A percentile compares a stretch with the other conserved stretches of the same genome.
Conservation (phyloP, 2,329 filamentous ascomycete species). For the Ophiostoma sp. region DNA sequence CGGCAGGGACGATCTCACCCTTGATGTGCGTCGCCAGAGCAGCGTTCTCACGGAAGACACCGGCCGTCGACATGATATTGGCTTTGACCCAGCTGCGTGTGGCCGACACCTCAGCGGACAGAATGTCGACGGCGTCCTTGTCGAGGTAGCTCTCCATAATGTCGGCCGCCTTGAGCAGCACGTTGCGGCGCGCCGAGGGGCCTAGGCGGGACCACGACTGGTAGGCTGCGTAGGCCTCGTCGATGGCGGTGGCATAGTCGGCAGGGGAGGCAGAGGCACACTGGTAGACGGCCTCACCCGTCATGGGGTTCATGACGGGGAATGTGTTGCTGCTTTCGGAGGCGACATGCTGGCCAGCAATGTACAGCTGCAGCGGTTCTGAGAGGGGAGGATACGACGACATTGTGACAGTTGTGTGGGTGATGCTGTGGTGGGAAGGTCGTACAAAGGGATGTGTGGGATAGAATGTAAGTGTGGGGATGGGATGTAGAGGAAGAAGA, state of each 20-base stretch:
- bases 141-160: constrained; percentile 56
- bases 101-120: constrained; percentile 39
- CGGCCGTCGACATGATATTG: constrained; percentile 41
- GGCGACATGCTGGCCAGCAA: constrained; percentile 32
- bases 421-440: neutral
- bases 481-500: neutral
- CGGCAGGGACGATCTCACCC: constrained; percentile 40
- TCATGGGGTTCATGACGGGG: constrained; percentile 37
- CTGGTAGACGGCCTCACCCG: constrained; percentile 51
- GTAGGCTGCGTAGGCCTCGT: constrained; percentile 57
- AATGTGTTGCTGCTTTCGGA: constrained; percentile 34
- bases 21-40: constrained; percentile 42
- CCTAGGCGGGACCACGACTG: constrained; percentile 61
- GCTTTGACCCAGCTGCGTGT: constrained; percentile 37
- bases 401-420: neutral
- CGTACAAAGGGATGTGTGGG: neutral
- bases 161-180: constrained; percentile 63
- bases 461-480: neutral
- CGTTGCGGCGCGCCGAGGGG: constrained; percentile 56
- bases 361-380: constrained; percentile 32
- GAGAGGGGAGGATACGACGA: constrained; percentile 21
- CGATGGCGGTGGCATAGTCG: constrained; percentile 52
- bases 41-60: constrained; percentile 45
- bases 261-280: constrained; percentile 56
- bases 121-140: constrained; percentile 34